Evolutionary conservation across 371 early-diverging fungal species (phyloP).

Genomic region (Mucor racemosus): DNA sequence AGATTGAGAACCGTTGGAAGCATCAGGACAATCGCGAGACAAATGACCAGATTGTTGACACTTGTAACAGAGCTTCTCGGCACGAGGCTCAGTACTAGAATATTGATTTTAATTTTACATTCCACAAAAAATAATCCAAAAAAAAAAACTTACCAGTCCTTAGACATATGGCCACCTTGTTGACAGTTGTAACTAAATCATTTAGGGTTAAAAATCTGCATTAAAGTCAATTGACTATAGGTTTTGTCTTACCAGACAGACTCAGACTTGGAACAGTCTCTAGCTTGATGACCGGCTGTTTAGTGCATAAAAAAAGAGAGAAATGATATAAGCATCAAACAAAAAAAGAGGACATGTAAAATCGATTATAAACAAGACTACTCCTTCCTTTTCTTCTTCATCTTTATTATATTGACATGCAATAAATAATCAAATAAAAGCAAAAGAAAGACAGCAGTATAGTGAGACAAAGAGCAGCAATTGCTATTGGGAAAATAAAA

Average conservation of each 20-base stretch:
- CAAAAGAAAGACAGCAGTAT: slow-evolving; percentile 1
- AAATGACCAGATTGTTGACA: slow-evolving; percentile 66
- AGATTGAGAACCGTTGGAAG: slow-evolving; percentile 49
- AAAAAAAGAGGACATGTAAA: slow-evolving; percentile 7
- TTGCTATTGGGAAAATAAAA: neutral
- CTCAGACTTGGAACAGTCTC: slow-evolving; percentile 59
- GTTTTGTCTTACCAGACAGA: slow-evolving; percentile 59
- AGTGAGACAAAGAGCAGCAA: neutral
- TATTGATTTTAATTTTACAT: neutral
- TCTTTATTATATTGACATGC: slow-evolving; percentile 19
- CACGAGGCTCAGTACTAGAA: slow-evolving; percentile 59
- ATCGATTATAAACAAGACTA: neutral
- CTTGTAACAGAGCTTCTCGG: slow-evolving; percentile 63
- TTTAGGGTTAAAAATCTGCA: neutral
- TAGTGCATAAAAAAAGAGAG: slow-evolving; percentile 8
- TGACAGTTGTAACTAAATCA: slow-evolving; percentile 62
- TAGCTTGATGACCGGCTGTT: slow-evolving; percentile 70
- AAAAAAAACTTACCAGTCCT: slow-evolving; percentile 48
- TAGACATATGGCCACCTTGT: slow-evolving; percentile 63
- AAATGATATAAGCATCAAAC: slow-evolving; percentile 18
- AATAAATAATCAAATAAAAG: slow-evolving; percentile 15
- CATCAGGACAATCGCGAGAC: slow-evolving; percentile 65
- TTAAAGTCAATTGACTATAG: neutral
- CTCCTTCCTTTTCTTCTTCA: slow-evolving; percentile 3
- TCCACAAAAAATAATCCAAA: neutral